These are phyloP conservation scores for Candida maesae DNA, from an alignment of 805 yeast genomes.

Conservation along the genomic window DNA sequence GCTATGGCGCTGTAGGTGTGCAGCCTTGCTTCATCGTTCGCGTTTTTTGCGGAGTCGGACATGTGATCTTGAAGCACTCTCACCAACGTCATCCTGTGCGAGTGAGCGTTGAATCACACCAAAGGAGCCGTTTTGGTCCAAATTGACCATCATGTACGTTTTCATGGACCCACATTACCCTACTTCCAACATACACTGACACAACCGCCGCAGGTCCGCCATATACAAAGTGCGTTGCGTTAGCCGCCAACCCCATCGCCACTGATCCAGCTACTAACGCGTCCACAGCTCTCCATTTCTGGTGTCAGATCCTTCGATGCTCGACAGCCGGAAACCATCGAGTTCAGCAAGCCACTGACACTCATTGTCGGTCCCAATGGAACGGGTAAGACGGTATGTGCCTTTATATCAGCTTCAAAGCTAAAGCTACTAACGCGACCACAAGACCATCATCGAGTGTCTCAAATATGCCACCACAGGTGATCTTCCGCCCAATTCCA, in stretches of 20 bases:
- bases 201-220: conserved; percentile 21
- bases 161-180: background rate
- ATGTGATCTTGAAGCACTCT: background rate
- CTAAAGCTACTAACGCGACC: background rate
- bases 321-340: conserved; percentile 78
- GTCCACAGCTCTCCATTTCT: conserved; percentile 58
- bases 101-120: too few species aligned
- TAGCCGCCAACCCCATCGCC: background rate
- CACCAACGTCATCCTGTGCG: too few species aligned
- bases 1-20: background rate
- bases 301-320: conserved; percentile 92
- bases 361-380: conserved; percentile 95
- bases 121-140: background rate
- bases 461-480: conserved; percentile 93
- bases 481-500: conserved; percentile 90
- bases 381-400: conserved; percentile 75
- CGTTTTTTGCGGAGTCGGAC: background rate
- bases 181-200: background rate
- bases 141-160: background rate
- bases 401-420: too few species aligned
- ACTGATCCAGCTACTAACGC: conserved; percentile 4
- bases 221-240: conserved; percentile 22
- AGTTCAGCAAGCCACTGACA: conserved; percentile 87
- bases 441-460: conserved; percentile 82
- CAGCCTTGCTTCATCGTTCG: background rate